Evolutionary conservation across 192 early-diverging fungal species (phyloP).

Genomic region (Entrophospora sp.): DNA sequence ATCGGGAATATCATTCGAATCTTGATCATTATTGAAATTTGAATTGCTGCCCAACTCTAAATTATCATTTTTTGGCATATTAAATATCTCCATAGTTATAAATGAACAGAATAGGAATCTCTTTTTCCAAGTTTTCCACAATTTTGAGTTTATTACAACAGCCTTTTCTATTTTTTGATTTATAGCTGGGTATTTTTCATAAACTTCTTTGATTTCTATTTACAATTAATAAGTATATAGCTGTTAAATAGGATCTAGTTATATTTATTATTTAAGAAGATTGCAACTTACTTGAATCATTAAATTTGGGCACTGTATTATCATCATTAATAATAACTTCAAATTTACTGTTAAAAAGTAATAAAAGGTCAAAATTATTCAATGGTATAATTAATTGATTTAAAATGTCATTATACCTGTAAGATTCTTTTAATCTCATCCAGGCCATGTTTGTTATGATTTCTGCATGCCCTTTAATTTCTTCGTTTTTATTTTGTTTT

Average conservation of each 20-base stretch:
- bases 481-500: neutral
- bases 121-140: neutral
- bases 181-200: neutral
- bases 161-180: neutral
- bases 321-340: neutral
- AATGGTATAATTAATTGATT: neutral
- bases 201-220: neutral
- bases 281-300: neutral
- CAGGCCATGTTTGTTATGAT: neutral
- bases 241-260: neutral
- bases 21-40: too few species aligned
- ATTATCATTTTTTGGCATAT: neutral
- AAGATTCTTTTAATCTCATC: neutral
- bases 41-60: too few species aligned
- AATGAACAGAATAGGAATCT: neutral
- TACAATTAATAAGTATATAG: neutral
- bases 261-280: neutral
- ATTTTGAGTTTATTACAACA: neutral
- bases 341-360: neutral
- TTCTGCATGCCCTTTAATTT: neutral
- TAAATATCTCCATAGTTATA: neutral
- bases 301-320: neutral
- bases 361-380: neutral
- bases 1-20: too few species aligned
- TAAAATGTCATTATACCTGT: neutral